Base-by-base conservation (phyloP, 805 yeast species). In the Monosporozyma siamensis region DNA sequence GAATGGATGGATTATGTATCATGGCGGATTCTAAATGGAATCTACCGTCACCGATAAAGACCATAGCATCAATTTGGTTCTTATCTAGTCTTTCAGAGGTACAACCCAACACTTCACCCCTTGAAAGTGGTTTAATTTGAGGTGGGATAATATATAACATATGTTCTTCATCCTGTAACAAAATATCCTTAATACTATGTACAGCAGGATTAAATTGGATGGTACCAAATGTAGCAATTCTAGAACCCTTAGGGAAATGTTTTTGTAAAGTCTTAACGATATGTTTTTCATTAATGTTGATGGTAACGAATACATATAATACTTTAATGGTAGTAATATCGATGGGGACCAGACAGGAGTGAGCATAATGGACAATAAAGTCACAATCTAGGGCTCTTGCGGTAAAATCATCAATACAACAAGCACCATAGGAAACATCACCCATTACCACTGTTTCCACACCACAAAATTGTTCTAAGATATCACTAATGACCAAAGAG, bases 401-500 rank as follows among this genome's bases (percentile, higher is more conserved):
- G 0, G 98, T 89, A 58, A 72, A 92, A 58, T 92, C 98, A 60
- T 92, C 98, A 37, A 92, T 88, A 65, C 98, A 92, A 60, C 98
- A 92, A 0, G 98, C 98, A 34, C 98, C 98, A 56, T 92, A 92
- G 0, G 97, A 86, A 0, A 92, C 98, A 61, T 92, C 98, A 2
- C 98, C 98, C 98, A 92, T 92, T 2, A 90, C 92, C 1, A 92
- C 69, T 0, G 89, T 84, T 56, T 89, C 95, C 41, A 82, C 87
- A 2, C 67, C 64, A 59, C 97, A 89, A 53, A 92, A 90, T 61
- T 89, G 95, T 56, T 87, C 95, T 27, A 92, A 59, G 20, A 92
- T 90, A 63, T 92, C 98, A 4, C 95, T 74, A n/a, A 92, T 77
- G 30, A 92, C 74, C 46, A 95, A 71, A 0, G 97, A 80, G 58